Base-by-base conservation (phyloP, 352 stramenopile genomes). In the Globisporangium rhizosaccharum region DNA sequence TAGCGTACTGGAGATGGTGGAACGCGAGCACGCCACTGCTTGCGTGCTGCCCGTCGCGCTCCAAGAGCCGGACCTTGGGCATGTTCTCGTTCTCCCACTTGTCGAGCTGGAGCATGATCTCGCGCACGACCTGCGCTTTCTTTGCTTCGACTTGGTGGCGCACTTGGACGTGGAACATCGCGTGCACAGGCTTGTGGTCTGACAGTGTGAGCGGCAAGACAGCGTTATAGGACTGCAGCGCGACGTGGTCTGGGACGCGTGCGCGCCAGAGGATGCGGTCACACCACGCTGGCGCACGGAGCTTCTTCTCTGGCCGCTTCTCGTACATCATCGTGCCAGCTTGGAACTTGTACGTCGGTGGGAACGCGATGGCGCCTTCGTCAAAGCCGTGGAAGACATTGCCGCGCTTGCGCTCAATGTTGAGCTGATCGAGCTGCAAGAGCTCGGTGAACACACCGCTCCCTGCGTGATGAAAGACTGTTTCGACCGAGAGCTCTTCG, bases 151-250 rank as follows among this genome's bases (percentile, higher is more conserved):
- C 88, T 56, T 98, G 86, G 67, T 98, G 85, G 62, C 98, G 97
- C 42, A 94, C 63, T 50, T 97, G 88, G 0, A 97, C 66, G 18
- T 95, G 74, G 51, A 99, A 97, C 18, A 85, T 85, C 1, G 88
- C 95, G 57, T 94, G 89, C 0, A 99, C 97, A 15, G 97, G 96
- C 70, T 99, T 99, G 77, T 99, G 98, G 72, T 99, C 98, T 0
- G 96, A 99, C 57, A 98, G 63, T 63, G 96, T 88, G 15, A 98
- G 71, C n/a, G 89, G 85, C 57, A 84, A 88, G 23, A 91, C 72
- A 4, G 94, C 82, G 37, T 75, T 62, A 67, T 99, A 99, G 23
- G 88, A 79, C 12, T 91, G 50, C 45, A 95, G 68, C 0, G 59
- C 59, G 9, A 94, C 80, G 15, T 91, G 71, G 0, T 68, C 59